Evolutionary conservation across 2,329 filamentous ascomycete genomes (phyloP).

Genomic region (Daldinia sp.): DNA sequence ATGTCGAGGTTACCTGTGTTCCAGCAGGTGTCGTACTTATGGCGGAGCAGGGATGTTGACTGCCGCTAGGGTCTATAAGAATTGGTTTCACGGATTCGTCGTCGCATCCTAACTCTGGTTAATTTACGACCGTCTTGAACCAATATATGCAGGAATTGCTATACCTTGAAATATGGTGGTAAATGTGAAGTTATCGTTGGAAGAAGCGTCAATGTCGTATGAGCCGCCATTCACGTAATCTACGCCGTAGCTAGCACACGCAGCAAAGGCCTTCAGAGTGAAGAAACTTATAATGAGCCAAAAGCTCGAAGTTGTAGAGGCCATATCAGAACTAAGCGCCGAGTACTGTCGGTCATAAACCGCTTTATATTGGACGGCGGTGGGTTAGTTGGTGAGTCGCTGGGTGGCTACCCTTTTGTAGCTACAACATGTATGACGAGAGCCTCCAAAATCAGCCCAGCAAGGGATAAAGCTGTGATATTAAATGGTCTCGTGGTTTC

Average conservation of each 20-base stretch:
- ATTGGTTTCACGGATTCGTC: constrained; percentile 49
- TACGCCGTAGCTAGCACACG: constrained; percentile 49
- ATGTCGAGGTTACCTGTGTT: constrained; percentile 49
- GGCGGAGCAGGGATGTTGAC: constrained; percentile 49
- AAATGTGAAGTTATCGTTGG: constrained; percentile 51
- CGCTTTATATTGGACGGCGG: not conserved
- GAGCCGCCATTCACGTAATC: constrained; percentile 51
- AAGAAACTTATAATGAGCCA: constrained; percentile 29
- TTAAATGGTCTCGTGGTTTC: constrained; percentile 23
- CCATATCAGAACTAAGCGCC: constrained; percentile 21
- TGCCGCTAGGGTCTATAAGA: constrained; percentile 46
- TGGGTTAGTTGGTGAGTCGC: not conserved
- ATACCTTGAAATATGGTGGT: constrained; percentile 51
- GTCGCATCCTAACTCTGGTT: constrained; percentile 43
- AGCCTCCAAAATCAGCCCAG: not conserved
- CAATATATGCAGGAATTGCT: not conserved
- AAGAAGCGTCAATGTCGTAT: constrained; percentile 51
- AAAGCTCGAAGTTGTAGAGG: constrained; percentile 16
- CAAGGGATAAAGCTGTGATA: not conserved
- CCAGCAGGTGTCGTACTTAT: constrained; percentile 49
- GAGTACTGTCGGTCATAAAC: not conserved
- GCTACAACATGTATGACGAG: not conserved
- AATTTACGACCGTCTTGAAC: constrained; percentile 2
- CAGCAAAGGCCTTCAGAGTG: constrained; percentile 31
- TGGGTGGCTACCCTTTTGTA: constrained; percentile 21